Conservation (phyloP, 805 yeast species). For the Lipomyces starkeyi region DNA sequence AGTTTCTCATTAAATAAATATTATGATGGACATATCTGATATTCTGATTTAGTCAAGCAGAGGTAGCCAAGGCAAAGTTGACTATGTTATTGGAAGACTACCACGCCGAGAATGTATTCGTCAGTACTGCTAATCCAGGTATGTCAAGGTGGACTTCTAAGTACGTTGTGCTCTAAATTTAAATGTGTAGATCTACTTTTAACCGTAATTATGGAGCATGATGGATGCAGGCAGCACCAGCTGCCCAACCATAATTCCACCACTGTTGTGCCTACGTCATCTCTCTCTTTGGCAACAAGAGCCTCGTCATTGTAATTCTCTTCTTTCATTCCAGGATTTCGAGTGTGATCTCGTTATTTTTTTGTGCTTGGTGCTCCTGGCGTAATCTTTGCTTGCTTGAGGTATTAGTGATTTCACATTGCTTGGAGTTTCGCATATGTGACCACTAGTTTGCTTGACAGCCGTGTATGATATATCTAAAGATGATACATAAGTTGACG, state of each 20-base stretch:
- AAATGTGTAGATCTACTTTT: constrained; percentile 18
- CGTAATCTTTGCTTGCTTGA: background rate
- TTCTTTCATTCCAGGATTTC: background rate
- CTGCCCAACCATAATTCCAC: background rate
- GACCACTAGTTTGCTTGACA: background rate
- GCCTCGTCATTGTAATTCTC: background rate
- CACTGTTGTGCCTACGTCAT: background rate
- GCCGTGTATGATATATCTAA: background rate
- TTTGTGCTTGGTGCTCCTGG: background rate
- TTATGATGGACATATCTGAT: background rate
- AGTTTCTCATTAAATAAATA: background rate
- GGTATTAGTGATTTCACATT: background rate
- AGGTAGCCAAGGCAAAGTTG: constrained; percentile 13
- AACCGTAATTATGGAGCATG: constrained; percentile 27
- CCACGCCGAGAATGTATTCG: constrained; percentile 24
- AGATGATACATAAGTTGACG: background rate
- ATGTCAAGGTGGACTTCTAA: background rate
- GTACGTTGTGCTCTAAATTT: background rate
- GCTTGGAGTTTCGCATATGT: background rate
- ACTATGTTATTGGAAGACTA: background rate
- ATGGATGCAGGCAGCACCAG: constrained; percentile 7
- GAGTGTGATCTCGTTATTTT: background rate
- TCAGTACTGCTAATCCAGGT: constrained; percentile 20
- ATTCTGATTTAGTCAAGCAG: constrained; percentile 16
- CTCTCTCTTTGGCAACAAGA: background rate